These are phyloP conservation scores for Scedosporium dehoogii DNA, from an alignment of 2,329 filamentous ascomycete species.

Conservation along the genomic window DNA sequence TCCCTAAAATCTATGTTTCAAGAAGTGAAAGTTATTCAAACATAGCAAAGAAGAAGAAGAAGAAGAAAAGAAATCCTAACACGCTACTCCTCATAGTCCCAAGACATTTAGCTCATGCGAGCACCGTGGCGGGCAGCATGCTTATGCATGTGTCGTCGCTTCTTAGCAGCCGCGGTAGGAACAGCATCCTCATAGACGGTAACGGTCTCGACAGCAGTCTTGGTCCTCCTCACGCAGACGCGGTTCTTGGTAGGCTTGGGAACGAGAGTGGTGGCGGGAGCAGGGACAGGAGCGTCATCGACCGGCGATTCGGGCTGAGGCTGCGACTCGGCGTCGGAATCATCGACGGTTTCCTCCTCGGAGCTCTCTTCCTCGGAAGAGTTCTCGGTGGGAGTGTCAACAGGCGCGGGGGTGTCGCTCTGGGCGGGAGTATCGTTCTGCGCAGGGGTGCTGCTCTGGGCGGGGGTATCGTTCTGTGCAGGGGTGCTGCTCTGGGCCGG, in stretches of 20 bases:
- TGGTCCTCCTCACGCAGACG: constrained; percentile 18
- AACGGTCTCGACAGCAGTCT: constrained; percentile 34
- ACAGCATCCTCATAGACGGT: constrained; percentile 23
- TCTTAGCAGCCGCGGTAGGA: constrained; percentile 3
- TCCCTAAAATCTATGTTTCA: constrained; percentile 5
- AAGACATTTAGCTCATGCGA: constrained; percentile 18
- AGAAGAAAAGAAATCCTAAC: not conserved
- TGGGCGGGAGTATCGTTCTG: not conserved
- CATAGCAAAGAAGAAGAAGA: constrained; percentile 2
- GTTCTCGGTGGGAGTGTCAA: not conserved
- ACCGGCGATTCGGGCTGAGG: constrained; percentile 3
- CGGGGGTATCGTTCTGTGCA: no score
- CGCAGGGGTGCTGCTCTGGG: not conserved
- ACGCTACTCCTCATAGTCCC: no score
- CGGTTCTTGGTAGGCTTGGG: constrained; percentile 10
- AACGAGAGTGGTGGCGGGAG: not conserved
- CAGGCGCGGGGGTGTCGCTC: not conserved
- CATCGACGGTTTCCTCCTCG: not conserved
- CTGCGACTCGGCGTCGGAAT: not conserved
- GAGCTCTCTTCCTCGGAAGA: not conserved
- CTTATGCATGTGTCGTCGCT: constrained; percentile 22
- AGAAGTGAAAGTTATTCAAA: not conserved
- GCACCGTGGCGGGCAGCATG: constrained; percentile 24
- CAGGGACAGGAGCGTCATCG: constrained; percentile 3
- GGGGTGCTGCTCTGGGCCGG: not conserved